Conservation (phyloP, 345 rosid genomes). For the Luvunga scandens region DNA sequence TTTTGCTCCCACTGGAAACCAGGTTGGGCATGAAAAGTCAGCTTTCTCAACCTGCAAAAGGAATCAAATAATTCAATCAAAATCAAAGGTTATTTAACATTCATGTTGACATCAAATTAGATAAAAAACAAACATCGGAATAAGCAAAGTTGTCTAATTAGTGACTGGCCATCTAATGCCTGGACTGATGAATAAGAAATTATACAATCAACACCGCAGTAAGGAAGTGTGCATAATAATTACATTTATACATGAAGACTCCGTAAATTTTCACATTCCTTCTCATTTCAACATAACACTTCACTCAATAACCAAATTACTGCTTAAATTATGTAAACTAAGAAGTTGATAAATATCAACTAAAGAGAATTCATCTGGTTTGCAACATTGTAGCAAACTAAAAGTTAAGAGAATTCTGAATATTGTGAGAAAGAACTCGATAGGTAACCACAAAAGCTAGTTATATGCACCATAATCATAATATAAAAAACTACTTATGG, state of each 20-base stretch:
- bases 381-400: not conserved
- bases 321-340: not conserved
- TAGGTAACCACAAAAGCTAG: conserved; percentile 7
- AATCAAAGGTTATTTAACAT: not conserved
- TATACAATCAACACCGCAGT: not conserved
- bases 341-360: not conserved
- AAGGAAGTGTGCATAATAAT: not conserved
- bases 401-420: not conserved
- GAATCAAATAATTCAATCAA: not conserved
- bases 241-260: not conserved
- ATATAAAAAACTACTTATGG: not conserved
- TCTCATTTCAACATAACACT: not conserved
- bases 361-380: not conserved
- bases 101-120: not conserved
- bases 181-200: not conserved
- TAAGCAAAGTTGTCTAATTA: not conserved
- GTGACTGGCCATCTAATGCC: not conserved
- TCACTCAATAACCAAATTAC: not conserved
- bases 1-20: conserved; percentile 88
- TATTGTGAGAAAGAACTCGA: not conserved
- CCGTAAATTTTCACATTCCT: not conserved
- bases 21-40: conserved; percentile 82
- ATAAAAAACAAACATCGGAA: conserved; percentile 8
- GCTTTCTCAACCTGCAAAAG: conserved; percentile 74
- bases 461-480: conserved; percentile 3